phyloP scores from a whole-genome alignment of 768 basidiomycete species.

The Russula foetens region DNA sequence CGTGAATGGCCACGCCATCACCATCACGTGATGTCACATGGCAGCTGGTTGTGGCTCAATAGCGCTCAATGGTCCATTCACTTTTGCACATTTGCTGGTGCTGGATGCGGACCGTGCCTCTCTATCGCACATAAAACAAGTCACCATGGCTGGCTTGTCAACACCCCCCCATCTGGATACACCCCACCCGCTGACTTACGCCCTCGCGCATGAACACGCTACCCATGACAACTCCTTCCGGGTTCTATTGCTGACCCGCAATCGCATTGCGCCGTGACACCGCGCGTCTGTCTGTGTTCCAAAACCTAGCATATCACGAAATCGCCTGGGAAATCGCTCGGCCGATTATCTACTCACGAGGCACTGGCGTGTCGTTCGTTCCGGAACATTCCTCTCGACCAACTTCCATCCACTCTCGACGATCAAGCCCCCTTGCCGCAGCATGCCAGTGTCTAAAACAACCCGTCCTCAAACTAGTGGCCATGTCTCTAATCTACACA shows the following conservation, averaged over 20 bases:
- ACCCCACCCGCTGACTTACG: no score
- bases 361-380: neutral
- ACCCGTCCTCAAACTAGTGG: neutral
- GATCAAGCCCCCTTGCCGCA: neutral
- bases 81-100: no score
- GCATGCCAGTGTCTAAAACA: neutral
- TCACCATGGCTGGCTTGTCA: no score
- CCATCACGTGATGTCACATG: no score
- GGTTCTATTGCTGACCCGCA: neutral
- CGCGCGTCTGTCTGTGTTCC: neutral
- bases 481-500: neutral
- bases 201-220: no score
- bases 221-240: neutral
- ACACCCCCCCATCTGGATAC: no score
- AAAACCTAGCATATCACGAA: neutral
- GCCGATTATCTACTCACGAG: neutral
- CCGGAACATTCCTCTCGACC: neutral
- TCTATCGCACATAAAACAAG: no score
- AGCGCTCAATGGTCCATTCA: no score
- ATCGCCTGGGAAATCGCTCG: neutral
- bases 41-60: no score
- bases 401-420: neutral
- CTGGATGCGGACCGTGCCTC: no score
- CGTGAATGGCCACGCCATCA: no score
- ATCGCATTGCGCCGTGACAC: neutral